Conservation (phyloP, 1,139 yeast genomes). For the Yamadazyma taylorii region DNA sequence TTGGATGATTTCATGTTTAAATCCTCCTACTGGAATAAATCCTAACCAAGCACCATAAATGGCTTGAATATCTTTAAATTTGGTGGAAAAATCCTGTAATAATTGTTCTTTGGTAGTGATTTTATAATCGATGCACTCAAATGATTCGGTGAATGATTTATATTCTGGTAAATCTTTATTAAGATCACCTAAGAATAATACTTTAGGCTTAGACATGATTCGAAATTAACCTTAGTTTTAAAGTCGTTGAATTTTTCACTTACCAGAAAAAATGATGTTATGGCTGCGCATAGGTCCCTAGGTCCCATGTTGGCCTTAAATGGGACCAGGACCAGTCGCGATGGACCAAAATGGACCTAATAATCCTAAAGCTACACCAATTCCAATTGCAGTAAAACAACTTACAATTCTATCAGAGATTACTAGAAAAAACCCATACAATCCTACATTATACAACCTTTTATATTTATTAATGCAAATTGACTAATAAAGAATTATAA, state of each 20-base stretch:
- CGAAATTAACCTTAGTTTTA: no score
- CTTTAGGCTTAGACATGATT: conserved; percentile 26
- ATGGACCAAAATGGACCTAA: no score
- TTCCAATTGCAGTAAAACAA: no score
- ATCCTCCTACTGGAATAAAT: conserved; percentile 50
- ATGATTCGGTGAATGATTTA: conserved; percentile 34
- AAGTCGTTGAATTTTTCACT: no score
- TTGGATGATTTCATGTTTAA: conserved; percentile 46
- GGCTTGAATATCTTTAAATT: conserved; percentile 47
- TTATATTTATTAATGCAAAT: conserved; percentile 11
- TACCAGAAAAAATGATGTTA: no score
- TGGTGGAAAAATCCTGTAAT: conserved; percentile 33
- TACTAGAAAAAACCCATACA: no score
- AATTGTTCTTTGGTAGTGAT: conserved; percentile 43
- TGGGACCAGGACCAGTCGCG: no score
- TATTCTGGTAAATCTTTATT: conserved; percentile 38
- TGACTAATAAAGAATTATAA: conserved; percentile 10
- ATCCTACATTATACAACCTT: neutral
- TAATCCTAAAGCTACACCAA: no score
- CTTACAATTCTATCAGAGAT: no score
- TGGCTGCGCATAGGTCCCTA: no score
- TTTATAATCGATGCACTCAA: conserved; percentile 44
- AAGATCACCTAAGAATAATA: conserved; percentile 47
- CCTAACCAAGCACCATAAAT: conserved; percentile 69
- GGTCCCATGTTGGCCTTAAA: no score